Percentiles rank a stretch among this genome's conserved stretches.
Evolutionary conservation across 768 basidiomycete genomes (phyloP).

Genomic region (Mycena latifolia): DNA sequence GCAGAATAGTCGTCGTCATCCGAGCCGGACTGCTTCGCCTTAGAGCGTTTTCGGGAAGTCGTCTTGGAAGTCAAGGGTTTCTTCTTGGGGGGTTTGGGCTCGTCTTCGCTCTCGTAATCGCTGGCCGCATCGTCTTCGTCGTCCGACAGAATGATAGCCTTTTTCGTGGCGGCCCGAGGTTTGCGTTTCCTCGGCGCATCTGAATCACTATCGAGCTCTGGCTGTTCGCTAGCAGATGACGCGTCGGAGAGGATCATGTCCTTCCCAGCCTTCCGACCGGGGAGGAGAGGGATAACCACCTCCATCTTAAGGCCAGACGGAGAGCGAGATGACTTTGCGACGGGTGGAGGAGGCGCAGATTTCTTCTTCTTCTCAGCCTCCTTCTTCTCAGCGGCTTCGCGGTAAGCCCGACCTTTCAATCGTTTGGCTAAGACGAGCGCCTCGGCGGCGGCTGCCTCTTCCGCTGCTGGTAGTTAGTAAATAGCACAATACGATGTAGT

Average conservation of each 20-base stretch:
- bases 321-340: constrained; percentile 35
- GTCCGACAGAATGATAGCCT: constrained; percentile 64
- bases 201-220: constrained; percentile 54
- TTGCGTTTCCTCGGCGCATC: constrained; percentile 52
- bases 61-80: constrained; percentile 38
- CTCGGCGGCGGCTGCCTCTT: constrained; percentile 64
- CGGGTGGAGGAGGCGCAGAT: constrained; percentile 17
- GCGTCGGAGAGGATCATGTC: constrained; percentile 42
- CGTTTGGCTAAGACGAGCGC: constrained; percentile 68
- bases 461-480: constrained; percentile 44
- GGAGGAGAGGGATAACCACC: constrained; percentile 64
- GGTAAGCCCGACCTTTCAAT: constrained; percentile 81
- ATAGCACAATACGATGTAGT: constrained; percentile 6
- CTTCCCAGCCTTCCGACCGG: constrained; percentile 37
- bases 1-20: constrained; percentile 57
- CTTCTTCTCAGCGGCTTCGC: constrained; percentile 65
- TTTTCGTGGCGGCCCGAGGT: constrained; percentile 55
- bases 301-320: constrained; percentile 63
- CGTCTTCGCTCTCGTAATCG: constrained; percentile 42
- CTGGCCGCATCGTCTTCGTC: constrained; percentile 58
- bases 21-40: constrained; percentile 45
- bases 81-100: constrained; percentile 44
- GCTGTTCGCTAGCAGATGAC: constrained; percentile 48
- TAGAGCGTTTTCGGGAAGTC: constrained; percentile 34
- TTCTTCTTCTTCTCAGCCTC: constrained; percentile 42